Conservation (phyloP, 164 flowering plant genomes). For the Paratinospora sagittata region DNA sequence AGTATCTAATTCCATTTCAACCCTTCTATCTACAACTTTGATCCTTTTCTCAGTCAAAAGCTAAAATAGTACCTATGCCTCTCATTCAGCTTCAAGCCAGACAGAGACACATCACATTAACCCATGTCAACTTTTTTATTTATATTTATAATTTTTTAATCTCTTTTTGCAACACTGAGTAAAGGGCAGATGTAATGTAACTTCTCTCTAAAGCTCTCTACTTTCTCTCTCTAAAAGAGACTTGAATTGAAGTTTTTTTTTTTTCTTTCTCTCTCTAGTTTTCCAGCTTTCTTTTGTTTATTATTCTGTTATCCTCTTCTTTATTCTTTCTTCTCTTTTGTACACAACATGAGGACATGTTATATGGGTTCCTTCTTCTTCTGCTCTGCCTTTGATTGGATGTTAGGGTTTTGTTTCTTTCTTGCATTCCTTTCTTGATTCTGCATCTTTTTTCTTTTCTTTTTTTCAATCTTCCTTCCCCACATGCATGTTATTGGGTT, state of each 20-base stretch:
- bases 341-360: neutral
- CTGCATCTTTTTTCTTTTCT: constrained; percentile 19
- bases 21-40: neutral
- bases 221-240: constrained; percentile 4
- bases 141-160: neutral
- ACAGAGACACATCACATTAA: neutral
- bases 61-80: neutral
- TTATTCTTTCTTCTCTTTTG: constrained; percentile 8
- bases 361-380: neutral
- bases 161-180: neutral
- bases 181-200: no score
- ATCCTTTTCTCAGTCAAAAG: neutral
- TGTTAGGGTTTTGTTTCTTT: constrained; percentile 22
- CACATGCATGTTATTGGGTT: constrained; percentile 48
- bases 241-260: constrained; percentile 8
- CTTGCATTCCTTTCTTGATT: constrained; percentile 19
- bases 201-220: neutral
- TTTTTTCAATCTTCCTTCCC: constrained; percentile 3
- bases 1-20: neutral
- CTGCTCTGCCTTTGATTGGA: neutral
- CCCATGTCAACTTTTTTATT: neutral
- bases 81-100: neutral
- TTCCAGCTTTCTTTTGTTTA: neutral
- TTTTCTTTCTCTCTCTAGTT: neutral
- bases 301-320: constrained; percentile 2